These are phyloP conservation scores for Dipteronia sinensis DNA, from an alignment of 345 rosid species.

Conservation along the genomic window DNA sequence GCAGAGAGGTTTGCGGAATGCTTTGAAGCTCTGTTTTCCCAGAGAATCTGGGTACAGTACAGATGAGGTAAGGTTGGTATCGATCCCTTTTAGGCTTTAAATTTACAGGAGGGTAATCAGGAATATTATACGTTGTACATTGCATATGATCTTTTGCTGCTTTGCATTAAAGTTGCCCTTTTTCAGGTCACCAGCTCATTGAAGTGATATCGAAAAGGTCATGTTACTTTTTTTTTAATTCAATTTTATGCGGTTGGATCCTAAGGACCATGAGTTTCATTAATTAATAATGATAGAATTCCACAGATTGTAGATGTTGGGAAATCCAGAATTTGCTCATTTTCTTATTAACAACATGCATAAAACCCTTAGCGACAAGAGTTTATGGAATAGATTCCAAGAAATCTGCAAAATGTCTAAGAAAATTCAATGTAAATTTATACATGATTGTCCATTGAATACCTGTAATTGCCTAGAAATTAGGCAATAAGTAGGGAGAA, in stretches of 20 bases:
- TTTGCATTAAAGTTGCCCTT: background rate
- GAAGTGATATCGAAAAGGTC: background rate
- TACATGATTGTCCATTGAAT: background rate
- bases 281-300: no score
- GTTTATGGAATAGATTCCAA: background rate
- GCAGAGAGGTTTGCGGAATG: background rate
- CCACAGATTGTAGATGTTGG: background rate
- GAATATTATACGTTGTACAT: background rate
- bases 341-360: background rate
- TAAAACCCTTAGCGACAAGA: background rate
- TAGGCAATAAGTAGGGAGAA: background rate
- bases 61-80: background rate
- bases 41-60: background rate
- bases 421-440: background rate
- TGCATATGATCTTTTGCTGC: background rate
- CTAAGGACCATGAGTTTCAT: no score
- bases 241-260: no score
- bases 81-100: no score
- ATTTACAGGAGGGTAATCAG: no score
- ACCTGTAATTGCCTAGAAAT: background rate
- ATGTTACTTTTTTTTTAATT: no score
- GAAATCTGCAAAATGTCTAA: background rate
- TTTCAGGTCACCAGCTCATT: background rate
- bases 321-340: background rate
- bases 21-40: background rate